Evolutionary conservation across 1,284 basidiomycete species (phyloP).

Genomic region (Naganishia sp.): DNA sequence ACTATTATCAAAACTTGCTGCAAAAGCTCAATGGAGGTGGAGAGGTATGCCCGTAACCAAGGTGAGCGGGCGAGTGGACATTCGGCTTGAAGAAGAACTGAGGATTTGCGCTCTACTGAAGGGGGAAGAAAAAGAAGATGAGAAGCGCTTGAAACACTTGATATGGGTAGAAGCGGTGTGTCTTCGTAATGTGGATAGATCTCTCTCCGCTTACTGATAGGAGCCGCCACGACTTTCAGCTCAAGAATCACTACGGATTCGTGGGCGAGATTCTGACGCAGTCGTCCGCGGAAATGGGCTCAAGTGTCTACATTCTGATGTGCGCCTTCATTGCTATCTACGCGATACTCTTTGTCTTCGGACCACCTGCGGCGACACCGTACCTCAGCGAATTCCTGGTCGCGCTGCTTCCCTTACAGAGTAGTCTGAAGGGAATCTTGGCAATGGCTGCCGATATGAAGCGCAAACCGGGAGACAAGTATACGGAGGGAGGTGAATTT

Average conservation of each 20-base stretch:
- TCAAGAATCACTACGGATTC: constrained; percentile 32
- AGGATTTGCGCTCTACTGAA: background rate
- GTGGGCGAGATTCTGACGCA: constrained; percentile 29
- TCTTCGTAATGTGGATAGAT: background rate
- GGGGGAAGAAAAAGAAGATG: constrained; percentile 29
- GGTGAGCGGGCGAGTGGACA: background rate
- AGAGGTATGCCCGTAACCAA: constrained; percentile 30
- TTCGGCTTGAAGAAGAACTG: background rate
- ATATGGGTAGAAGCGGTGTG: constrained; percentile 29
- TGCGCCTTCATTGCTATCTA: constrained; percentile 14
- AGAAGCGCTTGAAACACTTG: constrained; percentile 19
- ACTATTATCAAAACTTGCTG: constrained; percentile 12
- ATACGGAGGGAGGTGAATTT: constrained; percentile 25
- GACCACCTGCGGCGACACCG: constrained; percentile 24
- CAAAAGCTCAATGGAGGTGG: constrained; percentile 27
- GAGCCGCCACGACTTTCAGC: background rate
- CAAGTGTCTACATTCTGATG: constrained; percentile 24
- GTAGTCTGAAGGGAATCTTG: constrained; percentile 25
- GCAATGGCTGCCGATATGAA: constrained; percentile 51
- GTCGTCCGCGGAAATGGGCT: constrained; percentile 29
- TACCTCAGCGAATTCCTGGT: constrained; percentile 31
- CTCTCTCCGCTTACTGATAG: background rate
- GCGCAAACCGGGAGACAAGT: constrained; percentile 24
- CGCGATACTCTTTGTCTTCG: constrained; percentile 27
- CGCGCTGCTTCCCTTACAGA: constrained; percentile 27